Percentiles rank a stretch among this genome's conserved stretches.
These are phyloP conservation scores for Yarrowia galli DNA, from an alignment of 1,139 yeast species.

Conservation along the genomic window DNA sequence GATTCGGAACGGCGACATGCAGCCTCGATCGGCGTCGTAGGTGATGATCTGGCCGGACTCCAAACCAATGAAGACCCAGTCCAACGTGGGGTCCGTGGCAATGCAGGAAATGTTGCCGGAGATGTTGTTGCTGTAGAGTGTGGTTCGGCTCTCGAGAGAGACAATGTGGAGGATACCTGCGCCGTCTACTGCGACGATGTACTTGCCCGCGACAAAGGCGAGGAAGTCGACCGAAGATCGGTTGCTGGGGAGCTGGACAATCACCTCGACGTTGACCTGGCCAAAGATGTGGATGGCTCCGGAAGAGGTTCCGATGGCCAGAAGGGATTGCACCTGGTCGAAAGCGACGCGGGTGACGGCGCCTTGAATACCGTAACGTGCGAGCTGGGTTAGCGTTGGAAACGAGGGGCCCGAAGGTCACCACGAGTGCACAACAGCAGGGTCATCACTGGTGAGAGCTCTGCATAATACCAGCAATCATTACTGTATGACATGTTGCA, in stretches of 20 bases:
- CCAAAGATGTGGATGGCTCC: constrained; percentile 84
- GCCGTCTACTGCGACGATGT: constrained; percentile 72
- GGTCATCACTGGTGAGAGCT: no score
- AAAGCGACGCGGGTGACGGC: constrained; percentile 70
- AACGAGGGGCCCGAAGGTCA: constrained; percentile 3
- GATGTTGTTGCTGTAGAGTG: constrained; percentile 58
- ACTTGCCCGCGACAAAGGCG: constrained; percentile 78
- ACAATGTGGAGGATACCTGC: constrained; percentile 65
- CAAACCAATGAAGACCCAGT: constrained; percentile 84
- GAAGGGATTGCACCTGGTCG: constrained; percentile 86
- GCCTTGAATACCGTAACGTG: constrained; percentile 65
- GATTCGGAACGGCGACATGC: constrained; percentile 68
- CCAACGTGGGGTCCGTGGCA: constrained; percentile 84
- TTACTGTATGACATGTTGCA: no score
- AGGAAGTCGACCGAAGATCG: constrained; percentile 61
- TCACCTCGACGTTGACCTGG: constrained; percentile 79
- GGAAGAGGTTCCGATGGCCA: constrained; percentile 77
- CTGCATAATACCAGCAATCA: no score
- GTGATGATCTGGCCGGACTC: constrained; percentile 75
- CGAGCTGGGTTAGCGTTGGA: constrained; percentile 48
- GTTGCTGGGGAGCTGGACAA: constrained; percentile 57
- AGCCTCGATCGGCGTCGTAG: constrained; percentile 85
- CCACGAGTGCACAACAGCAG: constrained; percentile 1
- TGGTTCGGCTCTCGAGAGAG: constrained; percentile 68
- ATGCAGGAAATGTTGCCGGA: constrained; percentile 73